Base-by-base conservation (phyloP, 1,284 basidiomycete species). In the Sporisorium iseilematis-ciliati region DNA sequence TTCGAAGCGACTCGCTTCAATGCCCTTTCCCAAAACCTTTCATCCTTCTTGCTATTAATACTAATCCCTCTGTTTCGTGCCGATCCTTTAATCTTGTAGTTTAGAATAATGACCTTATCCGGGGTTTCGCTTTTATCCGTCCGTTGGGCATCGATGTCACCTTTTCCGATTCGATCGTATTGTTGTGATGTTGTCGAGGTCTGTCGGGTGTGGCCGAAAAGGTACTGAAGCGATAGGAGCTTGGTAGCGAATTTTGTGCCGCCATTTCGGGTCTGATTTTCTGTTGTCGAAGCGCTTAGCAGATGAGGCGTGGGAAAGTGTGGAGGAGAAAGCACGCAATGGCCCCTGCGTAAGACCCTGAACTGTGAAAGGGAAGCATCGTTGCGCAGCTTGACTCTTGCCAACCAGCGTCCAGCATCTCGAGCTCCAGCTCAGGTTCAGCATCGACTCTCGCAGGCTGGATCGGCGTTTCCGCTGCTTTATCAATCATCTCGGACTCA, bases 41-140 rank as follows among this genome's bases (percentile, higher is more conserved):
- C 14, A 16, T 5, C 21, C 25, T 46, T 46, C 23, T 46, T 46
- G 43, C 26, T 29, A 31, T 38, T 14, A 14, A 16, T 33, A 31
- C 14, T 21, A 26, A 33, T 49, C 31, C 16, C 48, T 4, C n/a
- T 7, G 48, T 46, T 45, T 25, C 43, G 23, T 12, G 23, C 25
- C 12, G 43, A 46, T 16, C 25, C 25, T 23, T 46, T 49, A 49
- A 49, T 49, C 48, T 33, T 49, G 48, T 49, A 49, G 48, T 49
- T n/a, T 49, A 49, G 26, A 25, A 12, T 46, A 25, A 46, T 46
- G 23, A 25, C 23, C 43, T 26, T 38, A 38, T 38, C 14, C 35
- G 11, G 35, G 35, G 7, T 5, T 26, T 20, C 25, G 8, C n/a
- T n/a, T 18, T 5, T 20, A 7, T 49, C 10, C n/a, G 12, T 21